phyloP scores from a whole-genome alignment of 73 alveolate genomes.

The Chromera velia region DNA sequence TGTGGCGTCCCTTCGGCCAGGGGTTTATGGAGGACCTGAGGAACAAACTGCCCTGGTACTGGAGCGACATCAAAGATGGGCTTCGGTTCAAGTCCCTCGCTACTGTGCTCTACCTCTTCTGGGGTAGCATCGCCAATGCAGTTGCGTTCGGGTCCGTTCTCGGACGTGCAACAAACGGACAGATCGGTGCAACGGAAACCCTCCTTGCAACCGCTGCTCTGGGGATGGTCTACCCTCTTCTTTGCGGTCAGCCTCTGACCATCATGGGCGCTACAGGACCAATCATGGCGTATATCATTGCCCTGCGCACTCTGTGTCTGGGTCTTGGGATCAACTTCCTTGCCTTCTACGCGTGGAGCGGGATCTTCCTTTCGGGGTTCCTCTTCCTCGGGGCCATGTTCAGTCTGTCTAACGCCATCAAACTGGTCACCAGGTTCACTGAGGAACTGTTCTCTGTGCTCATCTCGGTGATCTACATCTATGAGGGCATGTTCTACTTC shows the following conservation, averaged over 20 bases:
- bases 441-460: background rate
- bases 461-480: background rate
- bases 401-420: background rate
- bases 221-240: background rate
- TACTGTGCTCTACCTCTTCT: background rate
- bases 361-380: background rate
- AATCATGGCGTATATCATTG: background rate
- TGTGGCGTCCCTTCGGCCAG: background rate
- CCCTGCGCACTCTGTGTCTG: background rate
- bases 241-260: background rate
- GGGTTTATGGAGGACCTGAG: background rate
- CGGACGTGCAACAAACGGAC: background rate
- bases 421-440: background rate
- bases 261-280: background rate
- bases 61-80: background rate
- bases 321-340: background rate
- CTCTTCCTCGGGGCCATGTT: background rate
- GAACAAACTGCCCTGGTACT: background rate
- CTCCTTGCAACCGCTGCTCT: background rate
- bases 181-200: background rate
- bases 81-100: background rate
- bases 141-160: background rate
- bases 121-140: background rate
- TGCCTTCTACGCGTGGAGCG: background rate
- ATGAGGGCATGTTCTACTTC: background rate